phyloP scores from a whole-genome alignment of 1,284 basidiomycete genomes.

The Rhodotorula sp. region DNA sequence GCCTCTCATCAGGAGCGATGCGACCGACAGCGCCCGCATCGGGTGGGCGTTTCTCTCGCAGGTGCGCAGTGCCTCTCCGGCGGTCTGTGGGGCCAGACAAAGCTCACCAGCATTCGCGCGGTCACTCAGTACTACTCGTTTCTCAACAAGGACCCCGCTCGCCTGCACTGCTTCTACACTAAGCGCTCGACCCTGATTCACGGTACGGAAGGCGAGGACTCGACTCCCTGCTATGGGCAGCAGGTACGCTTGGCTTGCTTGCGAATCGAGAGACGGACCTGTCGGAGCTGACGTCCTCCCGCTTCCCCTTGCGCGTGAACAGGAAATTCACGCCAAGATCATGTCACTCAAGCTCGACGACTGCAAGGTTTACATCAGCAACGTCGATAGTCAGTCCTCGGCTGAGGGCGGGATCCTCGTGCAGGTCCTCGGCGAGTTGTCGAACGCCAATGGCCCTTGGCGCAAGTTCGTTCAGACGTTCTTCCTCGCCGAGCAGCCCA shows the following conservation, averaged over 20 bases:
- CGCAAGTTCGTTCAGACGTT: slow-evolving; percentile 99
- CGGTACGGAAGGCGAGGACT: slow-evolving; percentile 91
- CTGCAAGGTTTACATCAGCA: slow-evolving; percentile 68
- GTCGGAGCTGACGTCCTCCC: neutral
- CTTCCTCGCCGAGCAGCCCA: slow-evolving; percentile 98
- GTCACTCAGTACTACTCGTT: slow-evolving; percentile 33
- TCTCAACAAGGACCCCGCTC: slow-evolving; percentile 85
- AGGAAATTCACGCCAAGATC: slow-evolving; percentile 98
- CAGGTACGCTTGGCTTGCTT: slow-evolving; percentile 58
- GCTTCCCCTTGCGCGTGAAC: slow-evolving; percentile 18
- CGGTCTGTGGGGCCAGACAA: neutral
- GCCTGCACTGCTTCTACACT: slow-evolving; percentile 98
- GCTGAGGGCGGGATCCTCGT: slow-evolving; percentile 95
- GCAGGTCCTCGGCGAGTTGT: slow-evolving; percentile 94
- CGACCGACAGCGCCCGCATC: slow-evolving; percentile 28
- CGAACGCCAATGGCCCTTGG: slow-evolving; percentile 81
- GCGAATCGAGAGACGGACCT: no score
- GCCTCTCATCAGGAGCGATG: neutral
- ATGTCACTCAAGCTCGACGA: slow-evolving; percentile 88
- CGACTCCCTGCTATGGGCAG: slow-evolving; percentile 83
- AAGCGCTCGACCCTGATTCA: slow-evolving; percentile 96
- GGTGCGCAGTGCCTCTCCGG: slow-evolving; percentile 8
- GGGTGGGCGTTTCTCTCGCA: slow-evolving; percentile 39
- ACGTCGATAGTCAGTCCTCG: slow-evolving; percentile 62
- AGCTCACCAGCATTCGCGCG: neutral